Percentiles rank a stretch among this genome's conserved stretches.
These are phyloP conservation scores for Pythium angustatum DNA, from an alignment of 352 stramenopile species.

Conservation along the genomic window DNA sequence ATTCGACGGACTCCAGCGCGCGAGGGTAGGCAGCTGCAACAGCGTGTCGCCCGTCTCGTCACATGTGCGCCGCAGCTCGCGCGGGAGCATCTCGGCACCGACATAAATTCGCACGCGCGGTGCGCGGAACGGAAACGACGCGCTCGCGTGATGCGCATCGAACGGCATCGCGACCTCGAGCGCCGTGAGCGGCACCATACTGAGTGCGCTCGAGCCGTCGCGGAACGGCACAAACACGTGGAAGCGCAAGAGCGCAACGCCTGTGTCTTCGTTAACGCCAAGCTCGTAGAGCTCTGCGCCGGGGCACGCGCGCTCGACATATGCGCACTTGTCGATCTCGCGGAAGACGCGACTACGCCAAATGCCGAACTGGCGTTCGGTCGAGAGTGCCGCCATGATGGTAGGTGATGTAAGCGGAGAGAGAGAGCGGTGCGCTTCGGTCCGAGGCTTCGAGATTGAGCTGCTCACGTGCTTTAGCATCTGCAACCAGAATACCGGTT, in stretches of 20 bases:
- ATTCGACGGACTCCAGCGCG: conserved; percentile 77
- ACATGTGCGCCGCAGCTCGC: conserved; percentile 40
- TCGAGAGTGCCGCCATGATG: conserved; percentile 7
- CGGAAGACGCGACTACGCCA: conserved; percentile 72
- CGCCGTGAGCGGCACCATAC: conserved; percentile 57
- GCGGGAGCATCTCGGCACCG: conserved; percentile 53
- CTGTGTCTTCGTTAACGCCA: conserved; percentile 47
- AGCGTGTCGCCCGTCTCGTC: conserved; percentile 30
- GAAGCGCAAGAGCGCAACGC: conserved; percentile 57
- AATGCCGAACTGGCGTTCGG: conserved; percentile 60
- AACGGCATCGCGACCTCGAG: conserved; percentile 67
- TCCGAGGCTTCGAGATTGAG: too few species aligned
- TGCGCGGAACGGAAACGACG: conserved; percentile 63
- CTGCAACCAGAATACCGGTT: neutral
- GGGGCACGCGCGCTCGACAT: conserved; percentile 28
- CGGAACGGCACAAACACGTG: conserved; percentile 78
- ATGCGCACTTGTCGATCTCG: conserved; percentile 71
- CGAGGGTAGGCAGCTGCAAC: conserved; percentile 54
- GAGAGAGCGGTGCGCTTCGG: neutral
- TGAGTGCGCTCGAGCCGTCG: conserved; percentile 65
- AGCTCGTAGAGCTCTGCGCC: conserved; percentile 52
- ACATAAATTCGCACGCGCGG: conserved; percentile 49
- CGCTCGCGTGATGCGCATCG: conserved; percentile 26
- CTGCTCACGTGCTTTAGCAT: too few species aligned
- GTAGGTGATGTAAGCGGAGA: neutral